Conservation (phyloP, 495 filamentous ascomycete species). For the Penicillium antarcticum region DNA sequence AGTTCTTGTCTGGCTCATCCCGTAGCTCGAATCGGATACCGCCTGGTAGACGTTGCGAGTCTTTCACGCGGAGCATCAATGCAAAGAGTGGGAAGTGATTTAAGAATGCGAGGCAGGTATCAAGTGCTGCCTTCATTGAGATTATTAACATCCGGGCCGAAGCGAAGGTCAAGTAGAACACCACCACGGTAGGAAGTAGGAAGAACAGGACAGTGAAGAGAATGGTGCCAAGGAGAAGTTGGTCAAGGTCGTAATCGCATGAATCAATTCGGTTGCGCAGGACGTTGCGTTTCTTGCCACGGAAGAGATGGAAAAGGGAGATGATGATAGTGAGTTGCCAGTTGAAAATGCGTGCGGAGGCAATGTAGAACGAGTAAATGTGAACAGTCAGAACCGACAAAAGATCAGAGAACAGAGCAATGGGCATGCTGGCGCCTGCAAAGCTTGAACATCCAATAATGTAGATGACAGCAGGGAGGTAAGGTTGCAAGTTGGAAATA, state of each 20-base stretch:
- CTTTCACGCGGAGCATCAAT: slow-evolving; percentile 93
- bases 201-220: slow-evolving; percentile 96
- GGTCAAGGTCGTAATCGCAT: slow-evolving; percentile 98
- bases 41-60: slow-evolving; percentile 85
- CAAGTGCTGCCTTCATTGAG: slow-evolving; percentile 79
- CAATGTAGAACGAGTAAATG: slow-evolving; percentile 97
- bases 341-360: slow-evolving; percentile 93
- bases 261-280: slow-evolving; percentile 96
- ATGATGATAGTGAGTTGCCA: slow-evolving; percentile 97
- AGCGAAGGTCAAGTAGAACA: slow-evolving; percentile 96
- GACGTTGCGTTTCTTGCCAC: slow-evolving; percentile 96
- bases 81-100: slow-evolving; percentile 99
- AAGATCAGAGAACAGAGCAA: slow-evolving; percentile 92
- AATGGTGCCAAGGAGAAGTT: slow-evolving; percentile 93
- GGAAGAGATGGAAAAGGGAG: slow-evolving; percentile 96
- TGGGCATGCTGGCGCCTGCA: slow-evolving; percentile 93
- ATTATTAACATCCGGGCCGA: slow-evolving; percentile 93
- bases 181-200: slow-evolving; percentile 87
- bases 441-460: slow-evolving; percentile 94
- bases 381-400: slow-evolving; percentile 89
- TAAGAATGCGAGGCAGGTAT: slow-evolving; percentile 87
- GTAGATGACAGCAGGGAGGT: slow-evolving; percentile 82
- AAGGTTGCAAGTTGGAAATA: slow-evolving; percentile 70
- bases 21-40: slow-evolving; percentile 89
- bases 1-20: slow-evolving; percentile 42